Evolutionary conservation across 2,329 filamentous ascomycete species (phyloP), one percentile per base, ranked within the genome.

Genomic region (Karstenula rhodostoma): DNA sequence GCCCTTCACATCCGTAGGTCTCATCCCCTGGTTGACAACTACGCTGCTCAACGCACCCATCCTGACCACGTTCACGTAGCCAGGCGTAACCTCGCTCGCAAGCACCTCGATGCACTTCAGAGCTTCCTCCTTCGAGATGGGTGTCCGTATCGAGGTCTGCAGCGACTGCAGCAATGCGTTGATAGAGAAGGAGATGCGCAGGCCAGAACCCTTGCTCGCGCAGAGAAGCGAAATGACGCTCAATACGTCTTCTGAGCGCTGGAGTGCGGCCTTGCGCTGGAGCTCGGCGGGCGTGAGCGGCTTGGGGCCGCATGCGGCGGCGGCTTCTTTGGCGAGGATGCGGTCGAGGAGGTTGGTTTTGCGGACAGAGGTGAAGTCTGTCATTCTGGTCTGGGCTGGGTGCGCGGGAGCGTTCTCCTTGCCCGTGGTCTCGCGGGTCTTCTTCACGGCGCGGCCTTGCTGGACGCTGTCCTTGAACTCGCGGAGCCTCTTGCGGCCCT

Each of bases 401-500:
- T 59, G 19, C 47, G 56, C 56, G 46, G 64, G 59, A 49, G 69
- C 69, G 64, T 77, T 77, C 50, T 77, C 74, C 48, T 77, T 77
- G 32, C 71, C 74, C 8, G 62, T 59, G 1, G 58, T 63, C 29
- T 69, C 69, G 22, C 70, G 67, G 1, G 72, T 59, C 63, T 74
- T 73, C 65, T 77, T 76, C 60, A 70, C 65, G 19, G 69, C 52
- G 57, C 75, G 65, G 25, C 73, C 72, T 35, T 77, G 70, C 42
- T 73, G 68, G n/a, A 90, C 83, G 61, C 83, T 86, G 51, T 84
- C 83, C 75, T 89, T 91, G 67, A 94, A 81, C 52, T 90, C 87
- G 59, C 87, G 83, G n/a, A 94, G 82, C 8, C 89, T 85, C 60
- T 85, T 86, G 66, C 91, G 89, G 32, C 90, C 90, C 70, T 89